Base-by-base conservation (phyloP, 2,329 filamentous ascomycete genomes). In the Diaporthe vexans region DNA sequence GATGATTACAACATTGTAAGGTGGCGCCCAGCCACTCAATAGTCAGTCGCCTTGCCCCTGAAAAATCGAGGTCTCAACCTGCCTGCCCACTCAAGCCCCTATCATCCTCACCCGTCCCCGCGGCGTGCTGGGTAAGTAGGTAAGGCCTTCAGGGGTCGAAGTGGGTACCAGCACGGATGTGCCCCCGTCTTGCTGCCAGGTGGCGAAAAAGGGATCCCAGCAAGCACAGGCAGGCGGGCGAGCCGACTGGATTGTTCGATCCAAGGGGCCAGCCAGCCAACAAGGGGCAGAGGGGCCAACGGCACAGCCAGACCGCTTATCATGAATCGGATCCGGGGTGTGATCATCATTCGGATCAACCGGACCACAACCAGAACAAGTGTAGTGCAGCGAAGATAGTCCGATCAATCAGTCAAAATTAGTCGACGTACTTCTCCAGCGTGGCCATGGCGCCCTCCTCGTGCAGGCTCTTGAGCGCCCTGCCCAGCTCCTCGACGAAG, bases 401-500 rank as follows among this genome's bases (percentile, higher is more conserved):
- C 7, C 29, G 29, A 33, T 6, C 29, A 7, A 33, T 6, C 29
- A 33, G n/a, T n/a, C n/a, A n/a, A n/a, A 29, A 33, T 43, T 74
- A 76, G 68, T 84, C 79, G 76, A 87, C 80, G 77, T 88, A 88
- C 82, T 88, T 87, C 76, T 86, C 83, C 70, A 89, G 80, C 1
- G 86, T 88, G 72, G 85, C 86, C 81, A 88, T 78, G 43, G 88
- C 82, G 37, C 87, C 87, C 59, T 88, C 86, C 77, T 82, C 80
- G 72, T 80, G 77, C 73, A 89, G 86, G 46, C 83, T 82, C 78
- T 86, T 83, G 83, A 89, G 84, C 1, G 86, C 86, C n/a, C 76
- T 83, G 71, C 85, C 83, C 26, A 89, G 79, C 79, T 87, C 84
- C 61, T 83, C 74, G 58, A 88, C 67, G 79, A 89, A 89, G 48